Base-by-base conservation (phyloP, 2,329 filamentous ascomycete genomes). In the Lecanoromycetidae sp. region DNA sequence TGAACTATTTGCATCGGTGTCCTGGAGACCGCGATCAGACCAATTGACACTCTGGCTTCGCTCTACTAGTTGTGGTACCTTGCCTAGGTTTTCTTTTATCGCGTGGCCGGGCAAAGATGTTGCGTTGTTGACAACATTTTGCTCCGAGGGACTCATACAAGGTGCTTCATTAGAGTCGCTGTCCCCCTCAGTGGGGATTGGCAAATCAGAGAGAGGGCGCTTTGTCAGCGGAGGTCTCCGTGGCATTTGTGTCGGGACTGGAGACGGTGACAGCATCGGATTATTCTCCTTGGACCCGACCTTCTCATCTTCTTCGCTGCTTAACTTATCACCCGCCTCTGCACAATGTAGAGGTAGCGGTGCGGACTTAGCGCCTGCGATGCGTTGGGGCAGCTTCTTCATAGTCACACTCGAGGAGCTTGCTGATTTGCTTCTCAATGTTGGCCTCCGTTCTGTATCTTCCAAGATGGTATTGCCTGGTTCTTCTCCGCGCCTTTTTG, bases 401-500 rank as follows among this genome's bases (percentile, higher is more conserved):
- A 43, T 33, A 33, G 44, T n/a, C 19, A 33, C 9, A 27, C 13
- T 38, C 15, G 23, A 32, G 5, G 48, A 27, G 26, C 19, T 33
- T 23, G 27, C 5, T n/a, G 43, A 44, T 39, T 39, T 34, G 13
- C 33, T 19, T 12, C 20, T 17, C n/a, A 22, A 10, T 17, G 5
- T 30, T 29, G 20, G 23, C 20, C 13, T 35, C 34, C 27, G 30
- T 22, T 35, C 42, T 7, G 25, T 22, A 20, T 27, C 32, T n/a
- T 38, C 30, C 34, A 33, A 26, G 22, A 45, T n/a, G 17, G 37
- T 27, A 29, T 45, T 22, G 36, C 50, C 23, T 9, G 30, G 29
- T 15, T 74, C 75, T 54, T 76, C 74, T 3, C 74, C 74, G 42
- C 72, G 61, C 49, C 62, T 63, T 58, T 74, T 76, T 10, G 77